A percentile compares a stretch with the other conserved stretches of the same genome.
Evolutionary conservation across 306 rosid species (phyloP).

Genomic region (Parietaria judaica): DNA sequence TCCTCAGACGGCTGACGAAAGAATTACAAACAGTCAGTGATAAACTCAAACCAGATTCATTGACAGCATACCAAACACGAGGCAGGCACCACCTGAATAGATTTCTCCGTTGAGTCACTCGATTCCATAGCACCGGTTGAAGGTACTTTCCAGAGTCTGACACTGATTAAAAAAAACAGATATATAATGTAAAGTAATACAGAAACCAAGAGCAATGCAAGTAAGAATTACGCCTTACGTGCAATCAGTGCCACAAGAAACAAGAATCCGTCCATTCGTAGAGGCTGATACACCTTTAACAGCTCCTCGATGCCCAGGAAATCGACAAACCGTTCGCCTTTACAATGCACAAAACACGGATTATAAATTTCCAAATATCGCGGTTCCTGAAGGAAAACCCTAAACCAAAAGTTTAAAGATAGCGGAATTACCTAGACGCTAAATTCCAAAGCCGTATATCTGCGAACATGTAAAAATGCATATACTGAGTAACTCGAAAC

Average conservation of each 20-base stretch:
- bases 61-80: background rate
- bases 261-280: conserved; percentile 66
- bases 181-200: background rate
- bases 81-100: conserved; percentile 39
- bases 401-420: conserved; percentile 2
- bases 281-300: conserved; percentile 73
- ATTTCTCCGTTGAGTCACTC: conserved; percentile 27
- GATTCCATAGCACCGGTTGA: conserved; percentile 35
- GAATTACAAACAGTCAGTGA: conserved; percentile 20
- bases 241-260: conserved; percentile 94
- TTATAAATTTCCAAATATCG: background rate
- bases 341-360: background rate
- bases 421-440: conserved; percentile 57
- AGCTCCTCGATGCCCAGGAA: conserved; percentile 94
- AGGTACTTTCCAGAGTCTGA: conserved; percentile 83
- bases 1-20: conserved; percentile 59
- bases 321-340: conserved; percentile 61
- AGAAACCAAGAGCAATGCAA: background rate
- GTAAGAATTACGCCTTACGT: conserved; percentile 41
- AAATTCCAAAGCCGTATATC: conserved; percentile 95
- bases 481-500: background rate
- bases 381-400: background rate
- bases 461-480: conserved; percentile 22
- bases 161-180: conserved; percentile 25
- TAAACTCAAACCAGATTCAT: background rate